Conservation (phyloP, 1,139 yeast species). For the Pichia sp. region DNA sequence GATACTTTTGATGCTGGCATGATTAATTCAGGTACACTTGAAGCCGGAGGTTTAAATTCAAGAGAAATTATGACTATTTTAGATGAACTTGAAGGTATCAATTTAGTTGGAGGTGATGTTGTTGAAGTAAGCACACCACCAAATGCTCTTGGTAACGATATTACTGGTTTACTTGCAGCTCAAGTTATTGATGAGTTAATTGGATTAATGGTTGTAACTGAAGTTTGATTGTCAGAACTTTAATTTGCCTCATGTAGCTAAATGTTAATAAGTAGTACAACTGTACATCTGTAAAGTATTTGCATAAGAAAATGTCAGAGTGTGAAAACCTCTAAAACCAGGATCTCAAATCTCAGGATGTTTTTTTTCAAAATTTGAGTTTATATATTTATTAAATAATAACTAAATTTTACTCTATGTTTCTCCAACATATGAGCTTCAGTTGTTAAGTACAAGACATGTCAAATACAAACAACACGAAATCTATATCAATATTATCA, state of each 20-base stretch:
- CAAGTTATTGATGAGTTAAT: constrained; percentile 45
- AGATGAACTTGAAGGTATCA: constrained; percentile 44
- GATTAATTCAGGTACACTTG: constrained; percentile 54
- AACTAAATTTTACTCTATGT: background rate
- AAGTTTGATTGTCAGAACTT: constrained; percentile 2
- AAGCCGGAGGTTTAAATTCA: constrained; percentile 47
- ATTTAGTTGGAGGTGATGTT: constrained; percentile 50
- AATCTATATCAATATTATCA: constrained; percentile 2
- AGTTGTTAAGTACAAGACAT: background rate
- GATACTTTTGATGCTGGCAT: constrained; percentile 51
- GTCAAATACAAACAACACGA: background rate
- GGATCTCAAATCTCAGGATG: background rate
- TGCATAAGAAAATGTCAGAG: background rate
- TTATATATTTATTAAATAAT: background rate
- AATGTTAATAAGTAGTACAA: no score
- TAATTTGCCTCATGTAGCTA: background rate
- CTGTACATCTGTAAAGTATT: no score
- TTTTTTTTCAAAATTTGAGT: background rate
- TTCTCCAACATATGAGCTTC: background rate
- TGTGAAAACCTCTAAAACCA: background rate
- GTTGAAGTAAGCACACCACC: constrained; percentile 54
- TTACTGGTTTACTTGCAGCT: constrained; percentile 49
- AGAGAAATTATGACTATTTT: constrained; percentile 44
- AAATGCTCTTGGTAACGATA: constrained; percentile 40
- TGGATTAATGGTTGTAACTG: constrained; percentile 36